These are phyloP conservation scores for Rhodomyrtus tomentosa DNA, from an alignment of 345 rosid genomes.

Conservation along the genomic window DNA sequence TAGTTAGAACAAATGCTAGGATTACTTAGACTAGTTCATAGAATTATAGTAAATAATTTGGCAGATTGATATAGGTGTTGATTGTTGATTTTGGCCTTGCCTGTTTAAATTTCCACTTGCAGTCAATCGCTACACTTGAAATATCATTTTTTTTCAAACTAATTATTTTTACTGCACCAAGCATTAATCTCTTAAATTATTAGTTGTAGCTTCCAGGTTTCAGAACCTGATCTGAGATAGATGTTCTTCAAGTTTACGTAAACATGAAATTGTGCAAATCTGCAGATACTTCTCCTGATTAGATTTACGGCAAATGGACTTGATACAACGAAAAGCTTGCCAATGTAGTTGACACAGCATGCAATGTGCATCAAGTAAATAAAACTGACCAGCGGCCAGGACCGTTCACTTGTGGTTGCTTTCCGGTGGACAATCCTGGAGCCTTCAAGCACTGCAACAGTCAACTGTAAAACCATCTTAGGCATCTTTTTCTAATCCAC, in stretches of 20 bases:
- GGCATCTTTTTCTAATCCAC: neutral
- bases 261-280: neutral
- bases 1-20: neutral
- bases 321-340: neutral
- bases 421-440: neutral
- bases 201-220: neutral
- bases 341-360: neutral
- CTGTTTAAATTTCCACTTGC: neutral
- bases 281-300: neutral
- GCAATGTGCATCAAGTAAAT: neutral
- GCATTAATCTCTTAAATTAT: neutral
- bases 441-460: neutral
- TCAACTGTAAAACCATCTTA: neutral
- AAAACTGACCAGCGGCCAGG: neutral
- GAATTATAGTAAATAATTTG: neutral
- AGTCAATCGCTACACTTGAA: neutral
- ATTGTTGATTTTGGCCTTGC: neutral
- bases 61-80: neutral
- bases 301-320: neutral
- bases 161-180: neutral
- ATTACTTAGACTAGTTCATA: neutral
- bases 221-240: neutral
- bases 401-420: neutral
- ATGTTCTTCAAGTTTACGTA: neutral
- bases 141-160: neutral